Base-by-base conservation (phyloP, 2,329 filamentous ascomycete species). In the Botrytis hyacinthi region DNA sequence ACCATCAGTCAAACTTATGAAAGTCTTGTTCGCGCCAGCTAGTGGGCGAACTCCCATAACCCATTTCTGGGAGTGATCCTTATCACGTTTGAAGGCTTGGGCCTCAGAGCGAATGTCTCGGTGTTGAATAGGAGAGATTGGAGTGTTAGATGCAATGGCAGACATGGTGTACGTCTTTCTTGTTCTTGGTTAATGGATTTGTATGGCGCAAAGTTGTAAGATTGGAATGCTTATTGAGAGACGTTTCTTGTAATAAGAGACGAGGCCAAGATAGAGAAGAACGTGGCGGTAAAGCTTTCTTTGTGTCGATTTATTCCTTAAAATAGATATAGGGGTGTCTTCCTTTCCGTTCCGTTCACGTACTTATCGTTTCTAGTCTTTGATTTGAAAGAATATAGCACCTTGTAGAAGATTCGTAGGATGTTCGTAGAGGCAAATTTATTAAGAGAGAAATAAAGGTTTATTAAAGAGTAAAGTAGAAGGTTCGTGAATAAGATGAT, bases 51-150 rank as follows among this genome's bases (percentile, higher is more conserved):
- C 35, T 14, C 80, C 79, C 57, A 75, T 70, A 60, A 63, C 70
- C 80, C 79, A 81, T 73, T 81, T 81, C 72, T 75, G 62, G 69
- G 62, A 70, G 44, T 79, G 76, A 66, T 81, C 78, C 61, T 78
- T 80, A 62, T 80, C 78, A 60, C 80, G 79, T 75, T 81, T 81
- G 76, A 75, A 81, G 32, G 71, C 62, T 26, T 76, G 73, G 35
- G 76, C 74, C 8, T 74, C 74, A 18, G 79, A 80, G n/a, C 80
- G 79, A 72, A 81, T 78, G 74, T 81, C 80, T 51, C 77, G 75
- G 67, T 74, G 75, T 60, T 78, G 75, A 42, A 79, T 14, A 7
- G 78, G 74, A 69, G 78, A 76, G 16, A 68, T 59, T n/a, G 76
- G 71, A 40, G 46, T 57, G 71, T 79, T 82, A 20, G 77, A 83